Base-by-base conservation (phyloP, 1,139 yeast species). In the Nadsonia starkeyi-henricii region DNA sequence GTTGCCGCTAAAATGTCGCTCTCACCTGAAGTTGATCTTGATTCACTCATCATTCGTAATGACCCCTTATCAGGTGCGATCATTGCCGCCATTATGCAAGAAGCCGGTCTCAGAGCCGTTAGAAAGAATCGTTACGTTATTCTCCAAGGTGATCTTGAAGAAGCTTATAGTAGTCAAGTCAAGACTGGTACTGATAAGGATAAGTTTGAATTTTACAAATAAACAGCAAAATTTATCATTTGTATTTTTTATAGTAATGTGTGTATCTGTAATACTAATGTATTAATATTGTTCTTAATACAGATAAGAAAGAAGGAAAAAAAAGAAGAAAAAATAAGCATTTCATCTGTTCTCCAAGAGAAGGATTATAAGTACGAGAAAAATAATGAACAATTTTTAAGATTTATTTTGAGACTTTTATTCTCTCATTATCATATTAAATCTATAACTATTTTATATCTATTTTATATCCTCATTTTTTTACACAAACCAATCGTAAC, bases 1-100 rank as follows among this genome's bases (percentile, higher is more conserved):
- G 81, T 93, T 65, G 96, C 98, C n/a, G 76, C 94, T 17, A 86
- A 85, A 62, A 93, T 93, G 99, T 85, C 96, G 2, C 75, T 93
- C 56, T 95, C 98, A 3, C 98, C 98, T 28, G 99, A 93, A 67
- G 95, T 80, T 48, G 99, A 93, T 64, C 75, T 93, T 60, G 98
- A 93, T 68, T 83, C 96, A 23, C 76, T 93, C 58, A 91, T 93
- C 58, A 79, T 88, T 59, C 83, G 98, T 67, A 93, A 93, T 63
- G 98, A 91, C 64, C 96, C 98, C 43, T 74, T 93, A 53, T 85
- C 96, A 42, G 99, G 99, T 60, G 98, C 99, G 7, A 79, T 89
- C 52, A 93, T 93, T 63, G 97, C 98, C 33, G 98, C 98, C 26
- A 91, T 93, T 58, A 91, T 93, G 98, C 98, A 93, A 75, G 99